Conservation (phyloP, 1,284 basidiomycete genomes). For the Ceratobasidium theobromae region DNA sequence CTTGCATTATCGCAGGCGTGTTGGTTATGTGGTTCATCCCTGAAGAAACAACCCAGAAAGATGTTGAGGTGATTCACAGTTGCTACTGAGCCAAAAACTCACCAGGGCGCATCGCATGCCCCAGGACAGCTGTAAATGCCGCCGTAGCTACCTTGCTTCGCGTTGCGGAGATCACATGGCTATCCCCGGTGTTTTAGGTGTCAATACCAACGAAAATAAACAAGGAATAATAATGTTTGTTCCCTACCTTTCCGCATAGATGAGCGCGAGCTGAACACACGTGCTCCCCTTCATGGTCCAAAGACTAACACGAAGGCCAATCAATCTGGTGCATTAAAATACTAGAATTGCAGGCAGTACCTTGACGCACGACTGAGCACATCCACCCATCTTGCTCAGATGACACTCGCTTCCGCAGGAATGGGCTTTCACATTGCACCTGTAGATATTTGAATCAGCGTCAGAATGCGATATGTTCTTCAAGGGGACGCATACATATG, state of each 20-base stretch:
- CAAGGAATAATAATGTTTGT: background rate
- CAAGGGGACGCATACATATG: slow-evolving; percentile 8
- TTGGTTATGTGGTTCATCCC: slow-evolving; percentile 50
- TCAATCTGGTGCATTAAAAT: background rate
- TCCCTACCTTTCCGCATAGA: slow-evolving; percentile 53
- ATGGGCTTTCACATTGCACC: slow-evolving; percentile 54
- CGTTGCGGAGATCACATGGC: slow-evolving; percentile 50
- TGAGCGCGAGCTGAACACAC: slow-evolving; percentile 55
- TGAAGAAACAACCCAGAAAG: slow-evolving; percentile 38
- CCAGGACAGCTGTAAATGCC: slow-evolving; percentile 48
- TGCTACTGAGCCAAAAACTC: slow-evolving; percentile 2
- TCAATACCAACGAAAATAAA: background rate
- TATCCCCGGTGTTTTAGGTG: slow-evolving; percentile 38
- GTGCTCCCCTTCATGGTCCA: slow-evolving; percentile 51
- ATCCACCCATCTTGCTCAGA: slow-evolving; percentile 51
- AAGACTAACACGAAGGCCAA: slow-evolving; percentile 42
- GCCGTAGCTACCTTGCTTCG: slow-evolving; percentile 43
- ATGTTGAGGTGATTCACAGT: background rate
- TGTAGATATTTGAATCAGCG: slow-evolving; percentile 38
- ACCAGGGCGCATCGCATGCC: slow-evolving; percentile 51
- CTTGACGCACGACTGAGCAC: slow-evolving; percentile 46
- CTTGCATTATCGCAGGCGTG: slow-evolving; percentile 53
- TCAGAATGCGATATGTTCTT: background rate
- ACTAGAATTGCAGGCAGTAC: background rate
- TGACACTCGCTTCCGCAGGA: slow-evolving; percentile 54